Percentiles rank a stretch among this genome's conserved stretches.
phyloP scores from a whole-genome alignment of 805 yeast species.

The Nakazawaea wickerhamii region DNA sequence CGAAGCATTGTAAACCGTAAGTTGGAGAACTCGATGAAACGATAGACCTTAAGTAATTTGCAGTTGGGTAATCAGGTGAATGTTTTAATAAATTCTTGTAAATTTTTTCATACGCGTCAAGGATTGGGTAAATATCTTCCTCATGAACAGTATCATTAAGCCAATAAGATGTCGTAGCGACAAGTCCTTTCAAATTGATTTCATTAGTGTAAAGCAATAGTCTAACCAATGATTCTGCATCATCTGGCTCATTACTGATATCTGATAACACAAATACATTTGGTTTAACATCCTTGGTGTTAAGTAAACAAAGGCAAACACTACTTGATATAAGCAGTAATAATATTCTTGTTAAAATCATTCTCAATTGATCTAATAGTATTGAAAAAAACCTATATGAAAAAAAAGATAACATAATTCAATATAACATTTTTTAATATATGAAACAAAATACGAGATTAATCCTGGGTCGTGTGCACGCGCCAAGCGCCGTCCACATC shows the following conservation, averaged over 20 bases:
- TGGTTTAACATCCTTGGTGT: slow-evolving; percentile 20
- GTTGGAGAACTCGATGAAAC: slow-evolving; percentile 21
- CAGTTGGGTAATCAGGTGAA: slow-evolving; percentile 23
- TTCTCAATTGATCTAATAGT: no score
- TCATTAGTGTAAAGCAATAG: slow-evolving; percentile 27
- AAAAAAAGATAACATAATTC: no score
- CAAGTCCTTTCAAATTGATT: slow-evolving; percentile 23
- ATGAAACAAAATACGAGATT: no score
- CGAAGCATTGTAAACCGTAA: slow-evolving; percentile 22
- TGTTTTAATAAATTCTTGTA: slow-evolving; percentile 22
- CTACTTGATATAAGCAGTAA: not conserved
- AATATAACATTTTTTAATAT: no score
- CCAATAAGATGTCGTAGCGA: slow-evolving; percentile 30
- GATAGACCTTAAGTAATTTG: slow-evolving; percentile 22
- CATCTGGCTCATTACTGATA: slow-evolving; percentile 28
- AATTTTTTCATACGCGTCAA: slow-evolving; percentile 26
- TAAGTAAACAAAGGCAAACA: slow-evolving; percentile 5
- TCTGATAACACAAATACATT: slow-evolving; percentile 26
- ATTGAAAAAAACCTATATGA: no score
- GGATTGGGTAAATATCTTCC: slow-evolving; percentile 26
- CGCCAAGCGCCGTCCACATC: no score
- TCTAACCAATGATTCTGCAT: slow-evolving; percentile 26
- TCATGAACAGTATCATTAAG: slow-evolving; percentile 24
- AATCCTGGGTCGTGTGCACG: no score
- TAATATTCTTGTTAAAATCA: no score